Evolutionary conservation across 1,284 basidiomycete genomes (phyloP).

Genomic region (Cryptococcus hybrid): DNA sequence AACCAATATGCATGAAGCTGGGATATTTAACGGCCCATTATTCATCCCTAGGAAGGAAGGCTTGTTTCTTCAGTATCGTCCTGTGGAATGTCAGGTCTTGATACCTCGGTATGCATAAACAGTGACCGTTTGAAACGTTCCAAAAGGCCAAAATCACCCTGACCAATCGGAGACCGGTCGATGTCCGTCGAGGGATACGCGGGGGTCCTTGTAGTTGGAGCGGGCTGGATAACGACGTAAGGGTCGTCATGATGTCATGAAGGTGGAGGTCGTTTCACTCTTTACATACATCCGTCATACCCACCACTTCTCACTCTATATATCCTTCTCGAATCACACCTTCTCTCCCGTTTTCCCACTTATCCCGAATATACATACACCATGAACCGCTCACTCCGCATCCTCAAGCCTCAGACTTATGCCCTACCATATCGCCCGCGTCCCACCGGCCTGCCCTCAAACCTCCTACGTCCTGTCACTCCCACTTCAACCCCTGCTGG

Average conservation of each 20-base stretch:
- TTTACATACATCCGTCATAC: not conserved
- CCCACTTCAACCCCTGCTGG: not conserved
- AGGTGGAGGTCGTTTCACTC: not conserved
- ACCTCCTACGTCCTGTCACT: not conserved
- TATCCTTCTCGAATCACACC: not conserved
- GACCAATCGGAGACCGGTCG: too few relatives aligned
- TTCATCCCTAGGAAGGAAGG: too few relatives aligned
- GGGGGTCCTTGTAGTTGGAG: too few relatives aligned
- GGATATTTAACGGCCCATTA: too few relatives aligned
- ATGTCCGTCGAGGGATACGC: too few relatives aligned
- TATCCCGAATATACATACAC: not conserved
- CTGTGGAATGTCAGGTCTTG: too few relatives aligned
- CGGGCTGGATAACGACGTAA: too few relatives aligned
- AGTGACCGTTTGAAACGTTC: too few relatives aligned
- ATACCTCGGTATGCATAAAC: too few relatives aligned
- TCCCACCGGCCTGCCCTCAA: not conserved
- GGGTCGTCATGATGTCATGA: not conserved
- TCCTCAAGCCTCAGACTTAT: constrained; percentile 8
- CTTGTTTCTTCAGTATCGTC: too few relatives aligned
- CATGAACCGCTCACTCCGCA: constrained; percentile 21
- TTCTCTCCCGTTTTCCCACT: not conserved
- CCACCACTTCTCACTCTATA: not conserved
- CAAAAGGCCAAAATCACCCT: too few relatives aligned
- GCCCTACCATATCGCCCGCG: constrained; percentile 4
- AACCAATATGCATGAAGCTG: too few relatives aligned